These are phyloP conservation scores for Fusarium heterosporum DNA, from an alignment of 2,329 filamentous ascomycete species.

Conservation along the genomic window DNA sequence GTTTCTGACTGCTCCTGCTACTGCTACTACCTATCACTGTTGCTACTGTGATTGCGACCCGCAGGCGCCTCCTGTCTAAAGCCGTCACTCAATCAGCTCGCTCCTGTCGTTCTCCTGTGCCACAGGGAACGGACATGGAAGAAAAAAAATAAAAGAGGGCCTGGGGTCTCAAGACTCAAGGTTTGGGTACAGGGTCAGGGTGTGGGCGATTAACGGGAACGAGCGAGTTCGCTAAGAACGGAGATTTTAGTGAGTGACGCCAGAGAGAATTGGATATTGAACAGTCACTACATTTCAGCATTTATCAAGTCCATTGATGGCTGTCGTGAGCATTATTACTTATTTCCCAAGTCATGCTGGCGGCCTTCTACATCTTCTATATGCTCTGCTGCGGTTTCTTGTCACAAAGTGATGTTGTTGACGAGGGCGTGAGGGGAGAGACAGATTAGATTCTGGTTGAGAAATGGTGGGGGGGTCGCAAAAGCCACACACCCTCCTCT, in stretches of 20 bases:
- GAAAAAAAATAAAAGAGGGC: constrained; percentile 36
- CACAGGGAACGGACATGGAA: constrained; percentile 14
- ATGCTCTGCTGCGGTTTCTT: constrained; percentile 1
- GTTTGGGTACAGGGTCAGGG: constrained; percentile 18
- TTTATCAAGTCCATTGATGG: constrained; percentile 17
- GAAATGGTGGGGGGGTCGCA: constrained; percentile 24
- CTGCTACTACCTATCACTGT: not conserved
- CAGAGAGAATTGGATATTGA: not conserved
- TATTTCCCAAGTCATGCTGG: not conserved
- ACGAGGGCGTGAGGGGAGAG: constrained; percentile 25
- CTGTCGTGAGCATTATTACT: not conserved
- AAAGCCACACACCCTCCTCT: not conserved
- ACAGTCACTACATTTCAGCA: not conserved
- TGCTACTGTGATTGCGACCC: constrained; percentile 7
- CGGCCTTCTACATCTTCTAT: not conserved
- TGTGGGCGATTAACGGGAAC: constrained; percentile 36
- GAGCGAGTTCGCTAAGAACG: constrained; percentile 37
- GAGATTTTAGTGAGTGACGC: constrained; percentile 32
- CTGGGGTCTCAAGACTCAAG: constrained; percentile 26
- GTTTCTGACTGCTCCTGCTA: too few species aligned
- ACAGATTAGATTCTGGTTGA: constrained; percentile 27
- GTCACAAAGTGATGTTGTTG: constrained; percentile 11
- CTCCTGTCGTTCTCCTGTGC: constrained; percentile 1
- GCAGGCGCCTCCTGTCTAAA: constrained; percentile 24
- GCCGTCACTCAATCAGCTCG: constrained; percentile 10